phyloP scores from a whole-genome alignment of 441 rosid species.

The Theobroma grandiflorum region DNA sequence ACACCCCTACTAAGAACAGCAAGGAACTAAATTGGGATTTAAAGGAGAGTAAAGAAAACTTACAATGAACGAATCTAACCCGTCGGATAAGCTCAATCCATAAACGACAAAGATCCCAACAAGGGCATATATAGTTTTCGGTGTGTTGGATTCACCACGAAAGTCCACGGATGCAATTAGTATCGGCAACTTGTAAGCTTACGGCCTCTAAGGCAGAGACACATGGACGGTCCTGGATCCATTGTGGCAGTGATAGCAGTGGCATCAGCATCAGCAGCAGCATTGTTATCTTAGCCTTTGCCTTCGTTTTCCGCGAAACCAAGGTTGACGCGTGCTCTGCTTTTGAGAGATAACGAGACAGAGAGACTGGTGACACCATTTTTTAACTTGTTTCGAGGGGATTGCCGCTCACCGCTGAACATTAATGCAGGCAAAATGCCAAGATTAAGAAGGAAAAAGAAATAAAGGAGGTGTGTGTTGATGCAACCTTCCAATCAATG shows the following conservation, averaged over 20 bases:
- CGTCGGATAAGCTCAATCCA: constrained; percentile 24
- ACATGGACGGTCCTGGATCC: neutral
- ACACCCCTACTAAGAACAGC: neutral
- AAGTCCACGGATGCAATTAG: neutral
- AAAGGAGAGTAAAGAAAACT: neutral
- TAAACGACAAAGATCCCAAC: neutral
- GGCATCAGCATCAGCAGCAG: neutral
- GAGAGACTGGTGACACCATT: neutral
- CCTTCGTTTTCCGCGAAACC: constrained; percentile 1
- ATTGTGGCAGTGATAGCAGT: neutral
- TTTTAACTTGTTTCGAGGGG: neutral
- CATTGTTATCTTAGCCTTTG: neutral
- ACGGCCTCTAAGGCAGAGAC: neutral
- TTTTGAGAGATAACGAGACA: neutral
- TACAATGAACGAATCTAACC: constrained; percentile 4
- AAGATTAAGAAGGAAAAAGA: neutral
- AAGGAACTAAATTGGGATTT: neutral
- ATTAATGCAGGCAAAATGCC: neutral
- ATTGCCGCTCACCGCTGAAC: neutral
- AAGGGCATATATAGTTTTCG: neutral
- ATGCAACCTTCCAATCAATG: too few relatives aligned
- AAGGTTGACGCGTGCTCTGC: neutral
- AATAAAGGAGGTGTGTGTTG: neutral
- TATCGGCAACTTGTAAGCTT: neutral
- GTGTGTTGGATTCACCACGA: neutral